Conservation (phyloP, 352 stramenopile species). For the Lagenidium giganteum region DNA sequence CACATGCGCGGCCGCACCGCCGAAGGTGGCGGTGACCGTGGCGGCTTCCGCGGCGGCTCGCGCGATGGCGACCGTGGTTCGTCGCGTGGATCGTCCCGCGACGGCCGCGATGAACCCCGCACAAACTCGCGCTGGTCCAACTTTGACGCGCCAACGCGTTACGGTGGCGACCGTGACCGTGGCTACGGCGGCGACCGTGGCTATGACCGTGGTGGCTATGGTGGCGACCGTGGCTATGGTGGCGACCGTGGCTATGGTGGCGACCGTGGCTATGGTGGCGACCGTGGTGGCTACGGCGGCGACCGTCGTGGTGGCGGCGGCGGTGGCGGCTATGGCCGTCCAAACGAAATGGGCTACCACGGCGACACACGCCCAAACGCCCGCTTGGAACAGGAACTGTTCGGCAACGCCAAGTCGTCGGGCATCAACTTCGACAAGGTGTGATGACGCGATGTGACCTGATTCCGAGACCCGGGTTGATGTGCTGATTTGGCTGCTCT, state of each 20-base stretch:
- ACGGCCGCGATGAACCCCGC: background rate
- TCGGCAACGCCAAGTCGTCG: slow-evolving; percentile 90
- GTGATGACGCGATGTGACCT: background rate
- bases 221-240: slow-evolving; percentile 2
- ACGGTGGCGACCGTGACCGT: slow-evolving; percentile 6
- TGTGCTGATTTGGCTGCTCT: background rate
- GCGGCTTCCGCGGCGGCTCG: background rate
- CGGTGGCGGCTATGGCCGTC: slow-evolving; percentile 45
- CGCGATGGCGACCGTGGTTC: slow-evolving; percentile 1
- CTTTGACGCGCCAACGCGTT: slow-evolving; percentile 5
- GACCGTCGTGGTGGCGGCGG: slow-evolving; percentile 18
- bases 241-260: slow-evolving; percentile 20
- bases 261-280: slow-evolving; percentile 29
- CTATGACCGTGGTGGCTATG: slow-evolving; percentile 15
- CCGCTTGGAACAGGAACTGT: slow-evolving; percentile 91
- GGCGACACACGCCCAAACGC: slow-evolving; percentile 90
- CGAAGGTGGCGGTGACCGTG: slow-evolving; percentile 10
- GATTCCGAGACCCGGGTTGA: background rate
- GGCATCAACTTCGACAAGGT: slow-evolving; percentile 98
- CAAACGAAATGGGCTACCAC: slow-evolving; percentile 97
- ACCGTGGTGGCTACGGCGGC: slow-evolving; percentile 17
- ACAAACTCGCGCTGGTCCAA: slow-evolving; percentile 15
- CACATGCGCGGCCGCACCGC: slow-evolving; percentile 44
- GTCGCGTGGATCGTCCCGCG: background rate
- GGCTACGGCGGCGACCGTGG: slow-evolving; percentile 15